Percentiles rank a stretch among this genome's conserved stretches.
Conservation (phyloP, 495 filamentous ascomycete species). For the Rusavskia elegans region DNA sequence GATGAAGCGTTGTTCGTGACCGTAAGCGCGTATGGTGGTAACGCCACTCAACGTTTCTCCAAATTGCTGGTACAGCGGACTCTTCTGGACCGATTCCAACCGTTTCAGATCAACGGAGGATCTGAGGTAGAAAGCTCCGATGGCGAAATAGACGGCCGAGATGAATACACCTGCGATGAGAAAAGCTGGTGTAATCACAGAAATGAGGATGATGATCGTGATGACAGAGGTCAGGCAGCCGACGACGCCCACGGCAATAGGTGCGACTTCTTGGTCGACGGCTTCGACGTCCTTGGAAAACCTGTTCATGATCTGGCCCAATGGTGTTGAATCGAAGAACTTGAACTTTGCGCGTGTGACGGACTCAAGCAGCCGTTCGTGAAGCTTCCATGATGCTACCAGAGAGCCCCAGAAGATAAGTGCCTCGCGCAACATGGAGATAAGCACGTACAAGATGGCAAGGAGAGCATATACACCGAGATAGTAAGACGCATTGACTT, state of each 20-base stretch:
- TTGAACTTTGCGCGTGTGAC: constrained; percentile 83
- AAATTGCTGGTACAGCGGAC: constrained; percentile 95
- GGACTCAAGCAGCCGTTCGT: constrained; percentile 58
- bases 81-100: constrained; percentile 84
- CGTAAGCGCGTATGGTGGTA: constrained; percentile 95
- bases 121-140: constrained; percentile 78
- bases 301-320: constrained; percentile 94
- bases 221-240: constrained; percentile 59
- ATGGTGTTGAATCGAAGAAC: constrained; percentile 94
- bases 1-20: constrained; percentile 84
- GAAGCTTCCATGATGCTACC: constrained; percentile 72
- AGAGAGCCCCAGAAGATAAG: constrained; percentile 88
- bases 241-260: constrained; percentile 66
- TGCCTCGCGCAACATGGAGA: constrained; percentile 65
- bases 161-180: constrained; percentile 80
- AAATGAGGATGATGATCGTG: constrained; percentile 84
- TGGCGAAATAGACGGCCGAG: constrained; percentile 59
- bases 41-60: constrained; percentile 91
- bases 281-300: constrained; percentile 97
- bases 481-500: constrained; percentile 74
- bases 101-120: constrained; percentile 89
- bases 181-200: constrained; percentile 82
- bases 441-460: constrained; percentile 51
- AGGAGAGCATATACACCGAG: constrained; percentile 68
- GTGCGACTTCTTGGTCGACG: constrained; percentile 89